A percentile compares a stretch with the other conserved stretches of the same genome.
Evolutionary conservation across 2,329 filamentous ascomycete genomes (phyloP).

Genomic region (Pyrenochaeta sp.): DNA sequence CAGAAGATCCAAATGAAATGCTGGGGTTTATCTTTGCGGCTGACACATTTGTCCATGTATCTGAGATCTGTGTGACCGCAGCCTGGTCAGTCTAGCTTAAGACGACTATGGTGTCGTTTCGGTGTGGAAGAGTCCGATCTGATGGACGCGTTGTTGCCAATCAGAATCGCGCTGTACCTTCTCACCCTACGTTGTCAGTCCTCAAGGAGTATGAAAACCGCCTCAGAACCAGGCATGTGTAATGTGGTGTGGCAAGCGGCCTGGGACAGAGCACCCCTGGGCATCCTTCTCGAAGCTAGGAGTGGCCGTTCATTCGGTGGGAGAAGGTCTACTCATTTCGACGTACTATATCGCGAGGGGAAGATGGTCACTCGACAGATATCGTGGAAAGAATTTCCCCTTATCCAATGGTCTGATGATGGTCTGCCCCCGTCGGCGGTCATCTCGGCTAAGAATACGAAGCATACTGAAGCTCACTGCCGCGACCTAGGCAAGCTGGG

Average conservation of each 20-base stretch:
- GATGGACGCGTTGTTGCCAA: not conserved
- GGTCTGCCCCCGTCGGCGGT: constrained; percentile 11
- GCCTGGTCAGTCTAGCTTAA: constrained; percentile 6
- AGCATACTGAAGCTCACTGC: constrained; percentile 24
- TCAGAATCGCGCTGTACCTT: not conserved
- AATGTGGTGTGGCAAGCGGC: not conserved
- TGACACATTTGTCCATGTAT: constrained; percentile 3
- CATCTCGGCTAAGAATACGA: constrained; percentile 25
- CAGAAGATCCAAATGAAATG: constrained; percentile 15
- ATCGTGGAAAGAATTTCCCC: not conserved
- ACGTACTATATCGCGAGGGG: constrained; percentile 8
- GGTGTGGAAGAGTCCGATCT: not conserved
- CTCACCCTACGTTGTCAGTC: not conserved
- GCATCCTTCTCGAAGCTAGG: constrained; percentile 2
- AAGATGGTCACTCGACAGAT: constrained; percentile 1
- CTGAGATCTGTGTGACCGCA: constrained; percentile 13
- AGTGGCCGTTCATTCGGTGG: constrained; percentile 1
- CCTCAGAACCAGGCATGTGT: not conserved
- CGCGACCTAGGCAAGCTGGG: constrained; percentile 14
- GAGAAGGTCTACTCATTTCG: constrained; percentile 5
- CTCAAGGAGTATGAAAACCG: not conserved
- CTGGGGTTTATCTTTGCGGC: constrained; percentile 2
- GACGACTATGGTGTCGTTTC: not conserved
- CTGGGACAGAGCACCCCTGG: not conserved
- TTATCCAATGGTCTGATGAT: constrained; percentile 8